Evolutionary conservation across 768 basidiomycete species (phyloP).

Genomic region (Russula emetica): DNA sequence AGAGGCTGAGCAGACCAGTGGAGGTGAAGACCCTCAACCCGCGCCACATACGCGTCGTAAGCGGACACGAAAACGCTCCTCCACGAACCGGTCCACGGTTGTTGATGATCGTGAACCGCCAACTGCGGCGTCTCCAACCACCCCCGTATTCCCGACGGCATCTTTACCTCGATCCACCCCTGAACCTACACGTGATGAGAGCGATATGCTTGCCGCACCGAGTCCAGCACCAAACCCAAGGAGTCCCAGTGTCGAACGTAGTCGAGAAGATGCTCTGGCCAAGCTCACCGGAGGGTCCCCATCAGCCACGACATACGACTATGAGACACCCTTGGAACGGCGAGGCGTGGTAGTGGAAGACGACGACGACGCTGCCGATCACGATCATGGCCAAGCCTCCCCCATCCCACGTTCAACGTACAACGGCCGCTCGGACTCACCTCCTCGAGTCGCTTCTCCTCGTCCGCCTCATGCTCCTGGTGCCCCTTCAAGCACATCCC

Average conservation of each 20-base stretch:
- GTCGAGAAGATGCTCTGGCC: slow-evolving; percentile 25
- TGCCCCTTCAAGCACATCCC: slow-evolving; percentile 45
- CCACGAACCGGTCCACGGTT: slow-evolving; percentile 30
- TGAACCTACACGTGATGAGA: slow-evolving; percentile 21
- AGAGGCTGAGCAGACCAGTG: slow-evolving; percentile 59
- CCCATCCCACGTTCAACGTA: slow-evolving; percentile 39
- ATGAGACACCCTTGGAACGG: slow-evolving; percentile 22
- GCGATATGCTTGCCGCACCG: slow-evolving; percentile 10
- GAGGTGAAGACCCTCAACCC: slow-evolving; percentile 46
- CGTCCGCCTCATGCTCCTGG: slow-evolving; percentile 51
- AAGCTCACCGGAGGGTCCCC: slow-evolving; percentile 24
- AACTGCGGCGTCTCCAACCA: slow-evolving; percentile 28
- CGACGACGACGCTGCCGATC: slow-evolving; percentile 26
- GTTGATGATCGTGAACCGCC: slow-evolving; percentile 34
- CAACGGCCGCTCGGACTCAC: slow-evolving; percentile 44
- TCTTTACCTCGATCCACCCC: slow-evolving; percentile 18
- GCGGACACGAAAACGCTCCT: slow-evolving; percentile 25
- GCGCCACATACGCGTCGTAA: slow-evolving; percentile 22
- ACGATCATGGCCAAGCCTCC: slow-evolving; percentile 33
- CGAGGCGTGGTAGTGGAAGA: slow-evolving; percentile 28
- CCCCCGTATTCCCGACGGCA: slow-evolving; percentile 23
- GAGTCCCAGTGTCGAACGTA: slow-evolving; percentile 27
- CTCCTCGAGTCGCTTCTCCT: slow-evolving; percentile 34
- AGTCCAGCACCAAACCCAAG: slow-evolving; percentile 26
- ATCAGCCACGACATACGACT: slow-evolving; percentile 16